These are phyloP conservation scores for Trametes punicea DNA, from an alignment of 768 basidiomycete genomes.

Conservation along the genomic window DNA sequence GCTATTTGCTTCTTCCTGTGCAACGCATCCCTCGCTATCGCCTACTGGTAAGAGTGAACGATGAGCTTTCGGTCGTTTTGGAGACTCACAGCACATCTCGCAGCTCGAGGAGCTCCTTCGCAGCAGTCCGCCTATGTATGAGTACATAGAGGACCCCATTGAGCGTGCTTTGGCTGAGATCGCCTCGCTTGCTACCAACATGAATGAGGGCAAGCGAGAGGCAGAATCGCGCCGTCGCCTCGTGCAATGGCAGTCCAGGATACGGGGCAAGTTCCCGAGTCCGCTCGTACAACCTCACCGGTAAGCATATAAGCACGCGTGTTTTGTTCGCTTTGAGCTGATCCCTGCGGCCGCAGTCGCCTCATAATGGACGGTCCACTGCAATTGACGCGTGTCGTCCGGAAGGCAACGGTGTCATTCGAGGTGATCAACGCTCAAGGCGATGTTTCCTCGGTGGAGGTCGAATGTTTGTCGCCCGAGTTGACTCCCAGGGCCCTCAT, in stretches of 20 bases:
- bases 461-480: slow-evolving; percentile 88
- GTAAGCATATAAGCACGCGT: slow-evolving; percentile 39
- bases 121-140: slow-evolving; percentile 77
- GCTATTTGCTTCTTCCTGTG: slow-evolving; percentile 90
- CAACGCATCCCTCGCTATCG: slow-evolving; percentile 98
- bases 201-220: slow-evolving; percentile 98
- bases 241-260: slow-evolving; percentile 86
- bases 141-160: slow-evolving; percentile 77
- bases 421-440: slow-evolving; percentile 78
- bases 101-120: slow-evolving; percentile 84
- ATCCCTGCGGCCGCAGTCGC: slow-evolving; percentile 45
- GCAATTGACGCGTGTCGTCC: slow-evolving; percentile 83
- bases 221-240: slow-evolving; percentile 89
- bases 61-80: no score
- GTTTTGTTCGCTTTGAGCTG: not conserved
- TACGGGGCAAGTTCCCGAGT: slow-evolving; percentile 89
- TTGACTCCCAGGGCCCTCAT: slow-evolving; percentile 74
- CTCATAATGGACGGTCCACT: slow-evolving; percentile 92
- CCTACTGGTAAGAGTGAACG: slow-evolving; percentile 60
- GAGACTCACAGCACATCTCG: not conserved
- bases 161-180: slow-evolving; percentile 87
- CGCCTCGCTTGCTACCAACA: slow-evolving; percentile 82
- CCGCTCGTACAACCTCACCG: slow-evolving; percentile 98
- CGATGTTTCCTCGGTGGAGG: slow-evolving; percentile 77
- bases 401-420: slow-evolving; percentile 77